Conservation (phyloP, 2,329 filamentous ascomycete genomes). For the Amauroascus niger region DNA sequence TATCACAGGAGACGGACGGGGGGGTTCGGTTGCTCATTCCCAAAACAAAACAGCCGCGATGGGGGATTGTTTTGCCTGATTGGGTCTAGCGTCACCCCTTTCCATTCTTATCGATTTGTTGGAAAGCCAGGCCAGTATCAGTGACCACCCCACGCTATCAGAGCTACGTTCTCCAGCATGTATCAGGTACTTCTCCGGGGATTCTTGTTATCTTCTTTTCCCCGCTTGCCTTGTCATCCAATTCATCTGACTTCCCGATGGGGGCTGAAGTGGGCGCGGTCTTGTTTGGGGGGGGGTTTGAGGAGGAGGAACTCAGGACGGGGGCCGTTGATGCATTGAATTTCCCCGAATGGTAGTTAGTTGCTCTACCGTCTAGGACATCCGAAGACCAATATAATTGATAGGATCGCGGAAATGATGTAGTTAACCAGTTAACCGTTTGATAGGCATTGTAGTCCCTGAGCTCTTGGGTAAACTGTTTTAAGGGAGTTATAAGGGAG, state of each 20-base stretch:
- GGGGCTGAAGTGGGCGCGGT: no score
- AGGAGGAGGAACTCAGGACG: no score
- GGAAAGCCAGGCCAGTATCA: neutral
- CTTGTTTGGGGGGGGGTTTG: no score
- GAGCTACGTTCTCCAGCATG: neutral
- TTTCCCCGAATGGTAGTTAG: neutral
- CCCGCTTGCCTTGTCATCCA: neutral
- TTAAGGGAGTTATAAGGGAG: no score
- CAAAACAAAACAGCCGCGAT: neutral
- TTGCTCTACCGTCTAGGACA: neutral
- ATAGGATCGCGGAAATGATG: no score
- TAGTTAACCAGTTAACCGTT: no score
- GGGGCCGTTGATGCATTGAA: neutral
- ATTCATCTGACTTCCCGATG: no score
- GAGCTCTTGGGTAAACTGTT: no score
- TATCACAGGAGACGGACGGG: constrained; percentile 3
- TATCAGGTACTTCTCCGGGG: constrained; percentile 1
- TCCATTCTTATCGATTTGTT: neutral
- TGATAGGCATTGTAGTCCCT: no score
- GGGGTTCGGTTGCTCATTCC: neutral
- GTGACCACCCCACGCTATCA: neutral
- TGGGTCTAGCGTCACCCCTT: constrained; percentile 33
- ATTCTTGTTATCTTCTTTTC: neutral
- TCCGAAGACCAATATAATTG: neutral
- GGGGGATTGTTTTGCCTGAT: constrained; percentile 50